Base-by-base conservation (phyloP, 2,329 filamentous ascomycete species). In the Metarhizium robertsii region DNA sequence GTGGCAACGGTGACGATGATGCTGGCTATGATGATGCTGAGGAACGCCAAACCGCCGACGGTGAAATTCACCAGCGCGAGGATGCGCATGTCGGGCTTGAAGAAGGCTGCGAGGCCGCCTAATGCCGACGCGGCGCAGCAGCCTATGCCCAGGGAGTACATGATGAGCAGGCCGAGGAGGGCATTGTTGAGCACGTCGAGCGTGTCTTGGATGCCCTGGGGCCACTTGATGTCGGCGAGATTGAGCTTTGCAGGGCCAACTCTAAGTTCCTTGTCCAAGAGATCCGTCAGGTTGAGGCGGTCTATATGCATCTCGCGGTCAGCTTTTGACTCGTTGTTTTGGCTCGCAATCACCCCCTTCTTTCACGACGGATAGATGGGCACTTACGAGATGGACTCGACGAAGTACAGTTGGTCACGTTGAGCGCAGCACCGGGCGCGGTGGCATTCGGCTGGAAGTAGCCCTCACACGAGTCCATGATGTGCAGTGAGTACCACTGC, bases 401-500 rank as follows among this genome's bases (percentile, higher is more conserved):
- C 42, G 48, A 48, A 11, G 74, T 77, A 63, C 76, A 79, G 63
- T 73, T 71, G 29, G 74, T 75, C 18, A 73, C 66, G 57, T 77
- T 77, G 57, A 72, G 69, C 57, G 68, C 69, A 14, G 70, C 65
- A 30, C 62, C 62, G 3, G 65, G 60, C 8, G 55, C 65, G 3
- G 74, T 75, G 2, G 70, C 68, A 53, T 77, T 76, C 34, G 75
- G 74, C 45, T 69, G 67, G 59, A 71, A 79, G 60, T 70, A 60
- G 50, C 77, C 77, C 61, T 77, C 67, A 63, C 77, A 79, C 4
- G 69, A 64, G 43, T 71, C 69, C 73, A 76, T 74, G 61, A 79
- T 60, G 59, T 79, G 77, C 34, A 79, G 58, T 16, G 75, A 78
- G 61, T 79, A 79, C 77, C 77, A 79, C 57, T 79, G 68, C 1